Evolutionary conservation across 805 yeast genomes (phyloP), one percentile per base, ranked within the genome.

Genomic region (Teunomyces cretensis): DNA sequence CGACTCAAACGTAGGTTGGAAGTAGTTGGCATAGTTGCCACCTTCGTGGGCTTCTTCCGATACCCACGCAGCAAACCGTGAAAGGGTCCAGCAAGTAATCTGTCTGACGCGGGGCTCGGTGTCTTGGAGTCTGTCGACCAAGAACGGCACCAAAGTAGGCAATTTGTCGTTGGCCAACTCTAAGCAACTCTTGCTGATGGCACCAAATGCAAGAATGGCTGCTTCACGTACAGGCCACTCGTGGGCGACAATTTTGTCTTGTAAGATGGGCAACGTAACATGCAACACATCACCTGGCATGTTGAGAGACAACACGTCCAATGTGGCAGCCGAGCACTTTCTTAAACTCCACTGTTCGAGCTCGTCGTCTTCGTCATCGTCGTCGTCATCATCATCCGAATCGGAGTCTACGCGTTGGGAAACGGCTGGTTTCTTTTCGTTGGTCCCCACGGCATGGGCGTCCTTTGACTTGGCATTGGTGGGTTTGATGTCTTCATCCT

Each of bases 211-310:
- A 39, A 94, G 72, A 22, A 94, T 91, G 1, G 97, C 83, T 5
- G 97, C 94, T 64, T 94, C 99, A 48, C 97, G 79, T 7, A 87
- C 79, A 17, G 87, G 88, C 99, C 99, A 94, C 48, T 84, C 79
- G 3, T 73, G 68, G 2, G 89, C 78, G 7, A 77, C 76, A 43
- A 94, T 80, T 43, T 83, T 79, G 38, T 80, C 82, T 62, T 87
- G 84, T 46, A 94, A 71, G 11, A 83, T 68, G 2, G 99, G 97
- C 50, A 92, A 75, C 1, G 88, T 76, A 9, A 79, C 71, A 17
- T 74, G 71, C 38, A 92, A 70, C 2, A 88, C 91, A 46, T 79
- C 81, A 9, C 73, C 75, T 0, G 97, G 91, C 45, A 78, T 75
- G 33, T 75, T 74, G 19, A 82, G 72, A 1, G 97, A 86, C 45